A percentile compares a stretch with the other conserved stretches of the same genome.
These are phyloP conservation scores for Cucurbita moschata DNA, from an alignment of 306 rosid genomes.

Conservation along the genomic window DNA sequence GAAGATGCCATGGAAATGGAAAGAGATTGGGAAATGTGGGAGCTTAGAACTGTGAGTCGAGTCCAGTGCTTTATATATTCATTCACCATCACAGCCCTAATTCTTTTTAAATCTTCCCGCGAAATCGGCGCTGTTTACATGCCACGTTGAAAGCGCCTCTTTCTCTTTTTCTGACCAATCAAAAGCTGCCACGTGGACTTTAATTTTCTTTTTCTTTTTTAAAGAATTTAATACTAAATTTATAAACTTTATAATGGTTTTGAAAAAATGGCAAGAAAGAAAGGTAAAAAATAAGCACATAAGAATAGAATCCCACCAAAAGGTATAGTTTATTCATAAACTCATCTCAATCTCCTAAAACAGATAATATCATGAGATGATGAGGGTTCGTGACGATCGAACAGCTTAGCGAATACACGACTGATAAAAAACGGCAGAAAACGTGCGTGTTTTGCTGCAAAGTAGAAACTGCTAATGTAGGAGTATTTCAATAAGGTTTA, in stretches of 20 bases:
- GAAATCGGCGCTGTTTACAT: background rate
- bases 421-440: background rate
- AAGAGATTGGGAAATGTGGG: conserved; percentile 20
- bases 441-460: background rate
- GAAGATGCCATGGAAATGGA: conserved; percentile 35
- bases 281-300: background rate
- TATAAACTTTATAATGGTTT: too few species aligned
- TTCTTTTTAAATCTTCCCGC: background rate
- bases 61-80: conserved; percentile 5
- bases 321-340: background rate
- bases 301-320: background rate
- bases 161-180: background rate
- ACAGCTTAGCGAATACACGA: background rate
- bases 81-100: conserved; percentile 9
- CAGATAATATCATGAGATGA: background rate
- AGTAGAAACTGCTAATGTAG: background rate
- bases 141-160: background rate
- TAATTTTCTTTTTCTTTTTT: too few species aligned
- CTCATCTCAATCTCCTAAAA: background rate
- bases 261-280: too few species aligned
- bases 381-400: background rate
- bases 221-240: too few species aligned
- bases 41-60: conserved; percentile 17
- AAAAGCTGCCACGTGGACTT: background rate
- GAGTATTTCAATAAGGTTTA: background rate